Percentiles rank a stretch among this genome's conserved stretches.
These are phyloP conservation scores for Moesziomyces sp. DNA, from an alignment of 1,284 basidiomycete species.

Conservation along the genomic window DNA sequence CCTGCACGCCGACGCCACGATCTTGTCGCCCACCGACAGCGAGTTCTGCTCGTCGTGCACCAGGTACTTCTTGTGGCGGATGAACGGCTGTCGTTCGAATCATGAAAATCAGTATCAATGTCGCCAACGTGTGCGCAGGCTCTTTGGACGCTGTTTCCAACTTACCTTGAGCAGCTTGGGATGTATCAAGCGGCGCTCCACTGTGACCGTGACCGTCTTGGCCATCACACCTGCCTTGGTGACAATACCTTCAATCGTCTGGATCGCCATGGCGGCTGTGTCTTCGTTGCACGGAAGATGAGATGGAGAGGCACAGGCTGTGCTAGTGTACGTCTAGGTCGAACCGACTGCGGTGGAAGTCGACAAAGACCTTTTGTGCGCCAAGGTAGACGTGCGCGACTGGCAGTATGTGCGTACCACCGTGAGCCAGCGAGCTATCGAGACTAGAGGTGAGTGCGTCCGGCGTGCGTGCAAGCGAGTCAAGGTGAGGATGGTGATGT, in stretches of 20 bases:
- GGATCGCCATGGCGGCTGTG: constrained; percentile 23
- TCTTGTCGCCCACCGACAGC: constrained; percentile 61
- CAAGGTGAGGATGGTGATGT: not conserved
- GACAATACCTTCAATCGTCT: constrained; percentile 55
- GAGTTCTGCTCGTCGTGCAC: constrained; percentile 56
- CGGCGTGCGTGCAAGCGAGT: not conserved
- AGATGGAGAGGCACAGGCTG: too few relatives aligned
- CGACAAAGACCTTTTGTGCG: too few relatives aligned
- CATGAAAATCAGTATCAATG: too few relatives aligned
- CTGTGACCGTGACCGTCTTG: constrained; percentile 64
- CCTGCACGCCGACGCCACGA: constrained; percentile 58
- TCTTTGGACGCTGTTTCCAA: not conserved
- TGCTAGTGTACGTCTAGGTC: too few relatives aligned
- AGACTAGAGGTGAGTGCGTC: not conserved
- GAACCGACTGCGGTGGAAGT: too few relatives aligned
- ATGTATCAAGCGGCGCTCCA: constrained; percentile 55
- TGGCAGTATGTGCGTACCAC: too few relatives aligned
- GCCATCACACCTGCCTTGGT: constrained; percentile 65
- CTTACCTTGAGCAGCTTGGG: constrained; percentile 61
- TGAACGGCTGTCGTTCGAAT: constrained; percentile 31
- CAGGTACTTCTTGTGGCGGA: constrained; percentile 64
- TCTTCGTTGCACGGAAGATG: not conserved
- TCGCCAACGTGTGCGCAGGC: not conserved
- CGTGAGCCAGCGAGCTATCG: not conserved
- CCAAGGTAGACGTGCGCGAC: too few relatives aligned